phyloP scores from a whole-genome alignment of 805 yeast species.

The Schwanniomyces vanrijiae region DNA sequence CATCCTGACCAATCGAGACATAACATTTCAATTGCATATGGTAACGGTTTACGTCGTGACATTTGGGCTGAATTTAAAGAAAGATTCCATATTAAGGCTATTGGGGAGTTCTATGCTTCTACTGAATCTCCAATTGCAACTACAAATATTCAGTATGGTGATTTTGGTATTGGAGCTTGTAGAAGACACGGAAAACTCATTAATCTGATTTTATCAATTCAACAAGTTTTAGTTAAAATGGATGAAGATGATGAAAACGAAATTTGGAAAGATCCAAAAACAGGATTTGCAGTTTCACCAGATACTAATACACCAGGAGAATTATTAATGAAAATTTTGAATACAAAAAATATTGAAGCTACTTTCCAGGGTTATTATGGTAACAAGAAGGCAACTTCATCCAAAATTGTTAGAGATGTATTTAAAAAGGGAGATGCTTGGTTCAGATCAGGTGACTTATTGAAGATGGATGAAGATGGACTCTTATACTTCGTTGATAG shows the following conservation, averaged over 20 bases:
- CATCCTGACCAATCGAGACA: conserved; percentile 69
- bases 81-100: conserved; percentile 68
- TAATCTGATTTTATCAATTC: conserved; percentile 48
- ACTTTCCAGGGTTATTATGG: conserved; percentile 90
- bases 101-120: conserved; percentile 92
- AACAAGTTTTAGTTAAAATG: conserved; percentile 66
- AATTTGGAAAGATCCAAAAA: conserved; percentile 64
- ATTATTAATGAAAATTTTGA: conserved; percentile 71
- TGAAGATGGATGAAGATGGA: conserved; percentile 66
- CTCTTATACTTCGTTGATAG: conserved; percentile 84
- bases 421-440: conserved; percentile 87
- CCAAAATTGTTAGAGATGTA: conserved; percentile 72
- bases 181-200: conserved; percentile 71
- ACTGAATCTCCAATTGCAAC: conserved; percentile 91
- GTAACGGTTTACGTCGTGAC: conserved; percentile 88
- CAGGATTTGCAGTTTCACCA: conserved; percentile 62
- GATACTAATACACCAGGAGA: conserved; percentile 77
- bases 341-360: conserved; percentile 61
- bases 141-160: conserved; percentile 76
- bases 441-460: conserved; percentile 84
- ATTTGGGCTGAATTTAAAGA: conserved; percentile 81
- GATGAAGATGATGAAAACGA: conserved; percentile 77
- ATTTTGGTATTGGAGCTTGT: conserved; percentile 84
- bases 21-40: conserved; percentile 68
- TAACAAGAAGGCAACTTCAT: conserved; percentile 72